Base-by-base conservation (phyloP, 2,329 filamentous ascomycete genomes). In the Fusarium bulbicola region DNA sequence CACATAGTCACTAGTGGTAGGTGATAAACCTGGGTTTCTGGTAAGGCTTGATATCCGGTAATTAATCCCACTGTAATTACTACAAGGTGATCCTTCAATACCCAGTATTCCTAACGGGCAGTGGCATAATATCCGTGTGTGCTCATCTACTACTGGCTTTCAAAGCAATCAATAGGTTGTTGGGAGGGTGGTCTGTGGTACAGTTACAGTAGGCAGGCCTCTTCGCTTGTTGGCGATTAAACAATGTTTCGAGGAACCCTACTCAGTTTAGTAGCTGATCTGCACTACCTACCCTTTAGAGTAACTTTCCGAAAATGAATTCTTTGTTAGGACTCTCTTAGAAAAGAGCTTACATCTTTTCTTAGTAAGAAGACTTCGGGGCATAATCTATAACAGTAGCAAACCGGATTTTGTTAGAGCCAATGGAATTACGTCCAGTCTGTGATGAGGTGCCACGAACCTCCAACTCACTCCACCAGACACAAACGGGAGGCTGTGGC, bases 391-490 rank as follows among this genome's bases (percentile, higher is more conserved):
- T 28, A 24, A 34, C 32, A 36, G 32, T 36, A 50, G 24, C 18
- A 50, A 50, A 24, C 28, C 42, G 32, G 32, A 37, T 64, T 67
- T 54, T 50, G 62, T 40, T 63, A 67, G 73, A 74, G 63, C 72
- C 59, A 62, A 60, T 59, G 24, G 34, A 54, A 30, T 37, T 24
- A 47, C 40, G 42, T 57, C 66, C 52, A 42, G 67, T 52, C 60
- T 34, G 42, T 24, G 34, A 52, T 30, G 37, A 53, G n/a, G 42
- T 57, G 52, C 64, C 34, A 53, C 37, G 32, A 58, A 37, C 24
- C 52, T 43, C 18, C 42, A 60, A 58, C 72, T 56, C 68, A 58
- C 72, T 56, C 68, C 72, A 63, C 61, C 34, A 37, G 32, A 59
- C 32, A 36, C 52, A 57, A 50, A 67, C 37, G 62, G 43, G 26